These are phyloP conservation scores for Microbotryomycetes sp. DNA, from an alignment of 1,284 basidiomycete genomes.

Conservation along the genomic window DNA sequence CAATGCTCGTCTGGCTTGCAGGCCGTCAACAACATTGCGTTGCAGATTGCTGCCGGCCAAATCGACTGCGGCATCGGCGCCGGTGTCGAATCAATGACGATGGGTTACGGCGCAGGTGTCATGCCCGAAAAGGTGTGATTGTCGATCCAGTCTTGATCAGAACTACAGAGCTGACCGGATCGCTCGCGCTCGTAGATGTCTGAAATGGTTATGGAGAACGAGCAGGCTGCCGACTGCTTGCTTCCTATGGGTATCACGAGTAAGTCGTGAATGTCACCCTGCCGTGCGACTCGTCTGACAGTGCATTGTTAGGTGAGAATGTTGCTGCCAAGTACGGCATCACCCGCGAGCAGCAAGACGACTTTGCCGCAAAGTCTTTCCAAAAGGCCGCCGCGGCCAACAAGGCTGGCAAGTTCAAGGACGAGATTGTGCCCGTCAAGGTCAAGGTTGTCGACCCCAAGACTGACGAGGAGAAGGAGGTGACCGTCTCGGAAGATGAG, in stretches of 20 bases:
- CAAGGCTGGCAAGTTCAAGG: conserved; percentile 81
- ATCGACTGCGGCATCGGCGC: conserved; percentile 58
- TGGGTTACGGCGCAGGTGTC: conserved; percentile 49
- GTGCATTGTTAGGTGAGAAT: conserved; percentile 68
- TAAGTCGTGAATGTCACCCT: conserved; percentile 5
- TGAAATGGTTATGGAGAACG: conserved; percentile 65
- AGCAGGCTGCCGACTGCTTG: conserved; percentile 83
- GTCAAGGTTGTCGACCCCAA: conserved; percentile 73
- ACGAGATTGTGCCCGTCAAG: conserved; percentile 72
- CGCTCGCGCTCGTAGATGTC: conserved; percentile 50
- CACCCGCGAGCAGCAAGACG: conserved; percentile 68
- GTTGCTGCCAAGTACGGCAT: conserved; percentile 74
- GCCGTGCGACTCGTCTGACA: background rate
- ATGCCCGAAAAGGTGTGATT: conserved; percentile 51
- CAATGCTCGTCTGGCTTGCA: conserved; percentile 91
- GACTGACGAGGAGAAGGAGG: conserved; percentile 68
- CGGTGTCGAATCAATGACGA: conserved; percentile 92
- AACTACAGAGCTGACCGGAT: background rate
- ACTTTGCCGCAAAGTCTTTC: conserved; percentile 74
- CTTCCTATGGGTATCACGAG: conserved; percentile 51
- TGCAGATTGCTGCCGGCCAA: conserved; percentile 56
- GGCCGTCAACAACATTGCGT: conserved; percentile 83
- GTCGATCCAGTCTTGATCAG: no score
- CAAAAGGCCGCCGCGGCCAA: conserved; percentile 80
- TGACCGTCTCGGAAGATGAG: conserved; percentile 80